phyloP scores from a whole-genome alignment of 2,329 filamentous ascomycete species.

The Fusarium marasasianum region DNA sequence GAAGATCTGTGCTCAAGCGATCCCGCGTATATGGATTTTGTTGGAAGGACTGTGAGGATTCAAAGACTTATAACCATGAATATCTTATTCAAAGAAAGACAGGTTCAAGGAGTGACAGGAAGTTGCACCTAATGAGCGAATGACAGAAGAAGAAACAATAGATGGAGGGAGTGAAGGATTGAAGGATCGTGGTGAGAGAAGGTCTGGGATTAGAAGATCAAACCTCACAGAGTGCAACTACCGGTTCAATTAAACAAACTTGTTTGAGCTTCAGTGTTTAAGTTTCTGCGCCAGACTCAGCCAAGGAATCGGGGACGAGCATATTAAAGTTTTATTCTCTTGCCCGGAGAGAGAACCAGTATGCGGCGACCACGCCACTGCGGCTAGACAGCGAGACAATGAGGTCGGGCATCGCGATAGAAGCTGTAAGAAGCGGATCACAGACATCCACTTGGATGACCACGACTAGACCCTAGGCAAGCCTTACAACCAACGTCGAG shows the following conservation, averaged over 20 bases:
- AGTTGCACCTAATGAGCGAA: constrained; percentile 9
- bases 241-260: constrained; percentile 24
- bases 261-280: constrained; percentile 3
- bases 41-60: constrained; percentile 20
- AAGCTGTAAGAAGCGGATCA: constrained; percentile 15
- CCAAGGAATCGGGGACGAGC: not conserved
- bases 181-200: constrained; percentile 14
- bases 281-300: constrained; percentile 14
- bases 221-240: constrained; percentile 1
- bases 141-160: constrained; percentile 7
- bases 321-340: constrained; percentile 24
- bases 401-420: constrained; percentile 29
- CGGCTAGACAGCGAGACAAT: constrained; percentile 8
- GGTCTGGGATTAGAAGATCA: not conserved
- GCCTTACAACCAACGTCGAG: constrained; percentile 5
- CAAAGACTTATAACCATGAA: constrained; percentile 8
- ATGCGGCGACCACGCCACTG: constrained; percentile 22
- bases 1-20: not conserved
- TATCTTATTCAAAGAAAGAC: constrained; percentile 1
- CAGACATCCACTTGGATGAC: constrained; percentile 3
- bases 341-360: constrained; percentile 12
- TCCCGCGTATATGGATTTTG: not conserved
- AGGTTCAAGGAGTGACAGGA: constrained; percentile 11
- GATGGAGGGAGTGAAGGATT: constrained; percentile 2
- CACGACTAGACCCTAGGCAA: constrained; percentile 14